These are phyloP conservation scores for Phlyctochytrium planicorne DNA, from an alignment of 192 early-diverging fungal species.

Conservation along the genomic window DNA sequence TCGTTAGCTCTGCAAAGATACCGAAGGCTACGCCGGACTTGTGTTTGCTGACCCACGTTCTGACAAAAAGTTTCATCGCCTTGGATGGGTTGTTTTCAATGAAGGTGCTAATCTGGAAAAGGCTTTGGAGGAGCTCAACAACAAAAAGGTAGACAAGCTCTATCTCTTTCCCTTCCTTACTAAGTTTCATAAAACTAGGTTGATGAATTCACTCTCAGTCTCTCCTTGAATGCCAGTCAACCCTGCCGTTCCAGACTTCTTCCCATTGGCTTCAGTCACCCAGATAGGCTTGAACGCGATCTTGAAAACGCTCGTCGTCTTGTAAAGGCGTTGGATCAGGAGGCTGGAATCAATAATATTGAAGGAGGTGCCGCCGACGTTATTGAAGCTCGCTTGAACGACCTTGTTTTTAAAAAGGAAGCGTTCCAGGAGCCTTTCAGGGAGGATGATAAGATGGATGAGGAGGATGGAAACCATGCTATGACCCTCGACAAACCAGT, in stretches of 20 bases:
- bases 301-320: conserved; percentile 60
- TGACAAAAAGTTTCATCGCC: conserved; percentile 78
- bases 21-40: conserved; percentile 81
- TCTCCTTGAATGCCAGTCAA: conserved; percentile 51
- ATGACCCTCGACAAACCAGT: conserved; percentile 21
- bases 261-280: conserved; percentile 68
- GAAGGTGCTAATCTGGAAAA: conserved; percentile 77
- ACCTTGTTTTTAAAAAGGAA: neutral
- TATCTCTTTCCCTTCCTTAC: conserved; percentile 10
- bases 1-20: conserved; percentile 58
- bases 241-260: conserved; percentile 54
- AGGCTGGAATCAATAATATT: conserved; percentile 34
- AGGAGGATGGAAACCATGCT: conserved; percentile 4
- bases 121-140: conserved; percentile 63
- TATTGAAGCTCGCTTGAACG: neutral
- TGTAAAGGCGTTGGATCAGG: conserved; percentile 57
- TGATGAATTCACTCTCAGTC: conserved; percentile 53
- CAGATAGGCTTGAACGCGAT: conserved; percentile 74
- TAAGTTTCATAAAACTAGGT: conserved; percentile 37
- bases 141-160: conserved; percentile 42
- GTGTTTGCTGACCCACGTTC: conserved; percentile 84
- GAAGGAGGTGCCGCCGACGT: conserved; percentile 10
- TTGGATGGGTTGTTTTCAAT: conserved; percentile 91
- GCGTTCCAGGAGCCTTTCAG: conserved; percentile 2
- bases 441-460: conserved; percentile 16